Percentiles rank a stretch among this genome's conserved stretches.
Conservation (phyloP, 2,329 filamentous ascomycete species). For the Fusarium abutilonis region DNA sequence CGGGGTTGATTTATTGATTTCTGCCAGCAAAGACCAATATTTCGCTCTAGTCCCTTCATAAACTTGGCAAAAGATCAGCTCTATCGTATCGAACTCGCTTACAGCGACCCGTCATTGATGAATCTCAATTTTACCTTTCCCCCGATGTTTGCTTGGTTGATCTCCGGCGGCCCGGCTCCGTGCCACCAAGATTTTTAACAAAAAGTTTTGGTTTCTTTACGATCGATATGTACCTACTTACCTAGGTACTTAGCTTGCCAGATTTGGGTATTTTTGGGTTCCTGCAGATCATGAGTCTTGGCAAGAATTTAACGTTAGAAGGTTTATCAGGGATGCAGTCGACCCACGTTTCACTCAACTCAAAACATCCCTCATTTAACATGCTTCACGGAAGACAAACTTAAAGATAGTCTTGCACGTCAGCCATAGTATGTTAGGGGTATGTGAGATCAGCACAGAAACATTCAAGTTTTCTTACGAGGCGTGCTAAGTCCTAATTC, state of each 20-base stretch:
- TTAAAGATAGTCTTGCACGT: constrained; percentile 22
- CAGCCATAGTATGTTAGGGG: constrained; percentile 4
- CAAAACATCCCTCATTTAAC: constrained; percentile 12
- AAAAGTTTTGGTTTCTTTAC: too few relatives aligned
- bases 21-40: constrained; percentile 28
- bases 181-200: too few relatives aligned
- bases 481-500: background rate
- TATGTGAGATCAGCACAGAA: background rate
- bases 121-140: too few relatives aligned
- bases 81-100: too few relatives aligned
- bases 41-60: constrained; percentile 14
- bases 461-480: background rate
- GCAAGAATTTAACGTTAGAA: constrained; percentile 2
- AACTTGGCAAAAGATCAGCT: constrained; percentile 20
- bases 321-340: constrained; percentile 9
- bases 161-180: too few relatives aligned
- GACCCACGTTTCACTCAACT: constrained; percentile 19
- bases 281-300: constrained; percentile 36
- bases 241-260: constrained; percentile 3
- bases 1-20: constrained; percentile 7
- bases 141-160: too few relatives aligned
- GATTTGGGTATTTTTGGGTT: constrained; percentile 17
- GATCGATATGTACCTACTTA: background rate
- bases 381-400: constrained; percentile 17
- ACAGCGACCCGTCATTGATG: too few relatives aligned